Evolutionary conservation across 2,329 filamentous ascomycete genomes (phyloP).

Genomic region (Epichloe elymi): DNA sequence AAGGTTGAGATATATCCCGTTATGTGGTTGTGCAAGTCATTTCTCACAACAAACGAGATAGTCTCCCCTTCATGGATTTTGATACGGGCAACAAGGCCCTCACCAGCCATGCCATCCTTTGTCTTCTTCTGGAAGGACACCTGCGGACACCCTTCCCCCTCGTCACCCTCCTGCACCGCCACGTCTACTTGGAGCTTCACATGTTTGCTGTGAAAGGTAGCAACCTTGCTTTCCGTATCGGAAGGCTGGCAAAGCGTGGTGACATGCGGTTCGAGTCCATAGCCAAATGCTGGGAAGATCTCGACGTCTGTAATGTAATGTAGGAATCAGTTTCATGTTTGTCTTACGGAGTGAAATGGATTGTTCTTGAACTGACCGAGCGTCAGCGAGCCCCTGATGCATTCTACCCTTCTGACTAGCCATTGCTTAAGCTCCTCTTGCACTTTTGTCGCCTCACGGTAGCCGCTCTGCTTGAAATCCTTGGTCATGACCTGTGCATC

Average conservation of each 20-base stretch:
- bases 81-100: constrained; percentile 49
- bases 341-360: not conserved
- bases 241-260: constrained; percentile 39
- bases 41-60: constrained; percentile 55
- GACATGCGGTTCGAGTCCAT: constrained; percentile 49
- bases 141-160: constrained; percentile 29
- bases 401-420: constrained; percentile 60
- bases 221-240: constrained; percentile 39
- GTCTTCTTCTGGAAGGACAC: constrained; percentile 43
- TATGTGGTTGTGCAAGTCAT: constrained; percentile 44
- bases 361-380: constrained; percentile 29
- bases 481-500: constrained; percentile 38
- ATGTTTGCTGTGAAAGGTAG: constrained; percentile 47
- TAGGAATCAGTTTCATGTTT: not conserved
- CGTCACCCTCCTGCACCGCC: constrained; percentile 44
- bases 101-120: constrained; percentile 39
- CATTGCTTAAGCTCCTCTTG: constrained; percentile 54
- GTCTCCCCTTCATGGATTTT: constrained; percentile 52
- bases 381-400: constrained; percentile 52
- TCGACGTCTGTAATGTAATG: constrained; percentile 39
- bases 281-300: constrained; percentile 61
- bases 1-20: constrained; percentile 43
- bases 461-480: constrained; percentile 35
- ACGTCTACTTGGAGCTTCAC: constrained; percentile 55
- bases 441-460: constrained; percentile 38